Evolutionary conservation across 352 stramenopile genomes (phyloP).

Genomic region (Globisporangium cystogenes): DNA sequence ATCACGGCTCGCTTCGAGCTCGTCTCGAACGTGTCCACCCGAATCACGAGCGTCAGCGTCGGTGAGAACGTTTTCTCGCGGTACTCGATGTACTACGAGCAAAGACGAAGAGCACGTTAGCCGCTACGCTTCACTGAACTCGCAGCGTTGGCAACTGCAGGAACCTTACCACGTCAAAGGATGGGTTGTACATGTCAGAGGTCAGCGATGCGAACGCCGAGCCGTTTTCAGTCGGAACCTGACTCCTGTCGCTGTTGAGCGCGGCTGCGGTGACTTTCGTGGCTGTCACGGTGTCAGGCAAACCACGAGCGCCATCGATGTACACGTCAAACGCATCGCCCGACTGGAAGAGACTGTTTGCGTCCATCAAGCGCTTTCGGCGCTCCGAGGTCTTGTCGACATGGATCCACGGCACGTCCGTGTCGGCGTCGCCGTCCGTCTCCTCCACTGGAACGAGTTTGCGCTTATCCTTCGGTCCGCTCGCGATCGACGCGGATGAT

Average conservation of each 20-base stretch:
- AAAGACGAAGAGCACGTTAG: not conserved
- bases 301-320: conserved; percentile 62
- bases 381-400: conserved; percentile 34
- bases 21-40: conserved; percentile 76
- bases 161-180: conserved; percentile 43
- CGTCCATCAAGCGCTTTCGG: conserved; percentile 14
- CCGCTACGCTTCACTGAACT: not conserved
- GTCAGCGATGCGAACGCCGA: conserved; percentile 16
- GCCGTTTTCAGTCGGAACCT: conserved; percentile 23
- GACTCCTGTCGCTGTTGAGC: conserved; percentile 42
- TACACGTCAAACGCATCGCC: conserved; percentile 81
- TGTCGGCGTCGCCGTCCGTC: conserved; percentile 5
- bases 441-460: conserved; percentile 21
- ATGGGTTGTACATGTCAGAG: conserved; percentile 31
- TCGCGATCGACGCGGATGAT: conserved; percentile 12
- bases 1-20: conserved; percentile 44
- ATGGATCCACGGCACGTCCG: conserved; percentile 20
- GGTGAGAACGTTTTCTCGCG: conserved; percentile 71
- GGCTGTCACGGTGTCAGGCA: conserved; percentile 67
- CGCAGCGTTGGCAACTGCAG: not conserved
- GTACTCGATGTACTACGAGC: conserved; percentile 59
- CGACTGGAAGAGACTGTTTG: conserved; percentile 30
- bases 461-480: conserved; percentile 13
- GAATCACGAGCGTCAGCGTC: conserved; percentile 77
- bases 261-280: conserved; percentile 70